These are phyloP conservation scores for Marasmius sp. DNA, from an alignment of 1,284 basidiomycete genomes.

Conservation along the genomic window DNA sequence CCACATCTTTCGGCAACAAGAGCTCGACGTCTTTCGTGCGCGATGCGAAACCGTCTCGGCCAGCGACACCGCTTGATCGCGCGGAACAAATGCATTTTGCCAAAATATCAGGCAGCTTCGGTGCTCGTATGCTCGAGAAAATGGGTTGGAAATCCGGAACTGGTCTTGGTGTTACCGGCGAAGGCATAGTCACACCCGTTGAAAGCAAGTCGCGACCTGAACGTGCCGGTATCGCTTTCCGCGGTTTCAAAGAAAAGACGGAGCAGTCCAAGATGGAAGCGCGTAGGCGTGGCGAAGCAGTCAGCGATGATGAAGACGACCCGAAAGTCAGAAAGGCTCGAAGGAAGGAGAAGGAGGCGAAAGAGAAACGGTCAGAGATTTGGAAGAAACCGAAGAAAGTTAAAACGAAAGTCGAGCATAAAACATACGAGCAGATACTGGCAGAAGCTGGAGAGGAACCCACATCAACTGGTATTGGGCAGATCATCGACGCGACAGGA, in stretches of 20 bases:
- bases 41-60: slow-evolving; percentile 42
- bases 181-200: slow-evolving; percentile 88
- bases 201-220: slow-evolving; percentile 83
- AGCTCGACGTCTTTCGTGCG: slow-evolving; percentile 58
- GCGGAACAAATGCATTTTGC: slow-evolving; percentile 78
- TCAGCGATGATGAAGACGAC: slow-evolving; percentile 77
- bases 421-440: slow-evolving; percentile 93
- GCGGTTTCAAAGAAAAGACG: slow-evolving; percentile 85
- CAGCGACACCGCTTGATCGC: slow-evolving; percentile 55
- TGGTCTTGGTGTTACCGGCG: slow-evolving; percentile 77
- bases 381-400: slow-evolving; percentile 85
- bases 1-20: slow-evolving; percentile 20
- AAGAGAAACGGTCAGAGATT: slow-evolving; percentile 63
- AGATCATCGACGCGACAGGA: slow-evolving; percentile 93
- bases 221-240: slow-evolving; percentile 84
- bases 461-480: slow-evolving; percentile 61
- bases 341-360: slow-evolving; percentile 52
- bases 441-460: slow-evolving; percentile 76
- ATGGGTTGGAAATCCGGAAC: slow-evolving; percentile 91
- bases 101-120: slow-evolving; percentile 75
- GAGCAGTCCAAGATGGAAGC: slow-evolving; percentile 88
- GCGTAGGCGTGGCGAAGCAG: slow-evolving; percentile 65
- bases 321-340: slow-evolving; percentile 42
- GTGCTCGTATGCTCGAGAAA: slow-evolving; percentile 87
- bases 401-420: slow-evolving; percentile 86